These are phyloP conservation scores for Penicillium sp. DNA, from an alignment of 2,329 filamentous ascomycete genomes.

Conservation along the genomic window DNA sequence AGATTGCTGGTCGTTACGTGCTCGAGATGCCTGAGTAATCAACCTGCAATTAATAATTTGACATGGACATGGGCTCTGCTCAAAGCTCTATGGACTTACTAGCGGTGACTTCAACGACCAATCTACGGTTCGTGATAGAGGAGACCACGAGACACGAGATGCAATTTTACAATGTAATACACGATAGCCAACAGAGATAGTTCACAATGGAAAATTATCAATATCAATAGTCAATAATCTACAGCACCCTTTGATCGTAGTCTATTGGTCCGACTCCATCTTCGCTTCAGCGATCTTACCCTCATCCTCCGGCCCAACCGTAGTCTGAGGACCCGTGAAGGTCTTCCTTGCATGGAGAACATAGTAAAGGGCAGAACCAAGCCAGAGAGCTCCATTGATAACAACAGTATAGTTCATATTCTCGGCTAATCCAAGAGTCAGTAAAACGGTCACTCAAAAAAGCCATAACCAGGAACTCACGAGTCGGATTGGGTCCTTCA, in stretches of 20 bases:
- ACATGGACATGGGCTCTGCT: neutral
- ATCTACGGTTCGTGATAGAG: neutral
- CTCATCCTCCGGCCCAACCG: slow-evolving; percentile 42
- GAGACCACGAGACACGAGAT: slow-evolving; percentile 6
- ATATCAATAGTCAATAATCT: neutral
- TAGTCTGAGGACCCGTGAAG: slow-evolving; percentile 62
- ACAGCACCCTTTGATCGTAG: neutral
- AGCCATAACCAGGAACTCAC: slow-evolving; percentile 26
- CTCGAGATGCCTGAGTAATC: slow-evolving; percentile 43
- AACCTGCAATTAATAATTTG: neutral
- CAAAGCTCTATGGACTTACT: neutral
- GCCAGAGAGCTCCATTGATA: slow-evolving; percentile 61
- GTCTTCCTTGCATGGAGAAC: slow-evolving; percentile 59
- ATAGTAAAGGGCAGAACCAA: slow-evolving; percentile 58
- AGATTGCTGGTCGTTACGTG: slow-evolving; percentile 47
- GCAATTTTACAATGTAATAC: neutral
- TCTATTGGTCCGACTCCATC: neutral
- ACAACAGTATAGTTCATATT: slow-evolving; percentile 66
- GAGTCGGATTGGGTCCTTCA: slow-evolving; percentile 54
- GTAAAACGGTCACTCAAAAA: neutral
- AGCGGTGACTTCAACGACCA: neutral
- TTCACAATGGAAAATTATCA: neutral
- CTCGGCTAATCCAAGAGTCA: slow-evolving; percentile 30
- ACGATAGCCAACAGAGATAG: neutral
- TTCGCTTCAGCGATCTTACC: slow-evolving; percentile 12